These are phyloP conservation scores for Fusarium pseudocircinatum DNA, from an alignment of 2,329 filamentous ascomycete genomes.

Conservation along the genomic window DNA sequence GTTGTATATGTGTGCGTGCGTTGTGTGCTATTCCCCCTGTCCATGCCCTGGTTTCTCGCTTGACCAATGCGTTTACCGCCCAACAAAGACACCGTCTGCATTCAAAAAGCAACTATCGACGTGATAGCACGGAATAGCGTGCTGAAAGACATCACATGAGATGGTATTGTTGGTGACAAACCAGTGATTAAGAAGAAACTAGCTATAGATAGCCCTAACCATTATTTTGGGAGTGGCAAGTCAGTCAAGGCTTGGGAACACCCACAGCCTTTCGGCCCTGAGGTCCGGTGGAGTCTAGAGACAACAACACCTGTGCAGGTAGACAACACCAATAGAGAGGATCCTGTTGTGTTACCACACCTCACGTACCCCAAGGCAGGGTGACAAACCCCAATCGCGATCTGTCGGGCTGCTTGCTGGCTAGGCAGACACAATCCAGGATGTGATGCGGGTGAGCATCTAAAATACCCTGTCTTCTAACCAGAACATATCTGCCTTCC, in stretches of 20 bases:
- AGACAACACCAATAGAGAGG: neutral
- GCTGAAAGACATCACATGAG: constrained; percentile 15
- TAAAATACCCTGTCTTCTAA: neutral
- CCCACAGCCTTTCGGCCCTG: constrained; percentile 15
- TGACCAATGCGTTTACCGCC: neutral
- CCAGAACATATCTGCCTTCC: neutral
- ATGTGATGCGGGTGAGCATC: constrained; percentile 18
- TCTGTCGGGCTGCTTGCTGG: constrained; percentile 23
- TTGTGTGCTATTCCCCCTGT: neutral
- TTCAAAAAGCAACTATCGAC: constrained; percentile 2
- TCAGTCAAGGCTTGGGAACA: constrained; percentile 2
- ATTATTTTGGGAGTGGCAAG: constrained; percentile 39
- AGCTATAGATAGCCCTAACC: constrained; percentile 30
- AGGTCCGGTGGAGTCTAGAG: constrained; percentile 6
- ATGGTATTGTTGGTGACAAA: neutral
- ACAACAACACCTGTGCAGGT: neutral
- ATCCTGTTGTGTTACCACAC: constrained; percentile 23
- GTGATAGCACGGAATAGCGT: constrained; percentile 1
- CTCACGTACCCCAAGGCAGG: neutral
- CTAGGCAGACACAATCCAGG: neutral
- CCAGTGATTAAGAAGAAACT: constrained; percentile 15
- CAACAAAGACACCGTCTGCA: constrained; percentile 4
- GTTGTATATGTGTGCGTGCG: neutral
- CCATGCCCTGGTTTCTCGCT: constrained; percentile 2
- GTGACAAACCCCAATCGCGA: constrained; percentile 23